phyloP scores from a whole-genome alignment of 768 basidiomycete genomes.

The Gautieria morchelliformis region DNA sequence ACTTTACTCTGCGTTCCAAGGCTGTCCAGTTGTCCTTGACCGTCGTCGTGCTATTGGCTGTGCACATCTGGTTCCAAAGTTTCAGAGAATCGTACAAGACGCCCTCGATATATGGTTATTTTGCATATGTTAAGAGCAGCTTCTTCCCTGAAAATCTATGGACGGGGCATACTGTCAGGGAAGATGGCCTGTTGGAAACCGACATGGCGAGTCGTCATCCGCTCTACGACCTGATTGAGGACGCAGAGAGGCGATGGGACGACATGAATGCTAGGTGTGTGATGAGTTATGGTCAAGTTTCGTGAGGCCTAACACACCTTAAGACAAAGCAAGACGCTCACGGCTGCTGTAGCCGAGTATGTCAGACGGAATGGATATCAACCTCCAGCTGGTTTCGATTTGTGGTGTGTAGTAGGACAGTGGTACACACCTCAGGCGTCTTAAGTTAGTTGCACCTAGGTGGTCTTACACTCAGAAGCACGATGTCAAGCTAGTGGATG shows the following conservation, averaged over 20 bases:
- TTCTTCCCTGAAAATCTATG: background rate
- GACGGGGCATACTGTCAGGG: constrained; percentile 11
- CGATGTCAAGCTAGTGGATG: constrained; percentile 41
- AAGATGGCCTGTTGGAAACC: constrained; percentile 27
- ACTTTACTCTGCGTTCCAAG: too few relatives aligned
- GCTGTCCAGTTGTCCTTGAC: too few relatives aligned
- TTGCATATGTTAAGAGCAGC: background rate
- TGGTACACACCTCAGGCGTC: background rate
- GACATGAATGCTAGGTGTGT: constrained; percentile 2
- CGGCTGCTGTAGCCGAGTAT: constrained; percentile 23
- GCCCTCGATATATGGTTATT: background rate
- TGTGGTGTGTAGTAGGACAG: constrained; percentile 14
- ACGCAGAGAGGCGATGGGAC: constrained; percentile 1
- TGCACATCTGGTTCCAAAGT: too few relatives aligned
- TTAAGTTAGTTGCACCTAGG: background rate
- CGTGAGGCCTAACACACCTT: too few relatives aligned
- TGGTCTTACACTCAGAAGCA: constrained; percentile 37
- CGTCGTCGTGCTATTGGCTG: too few relatives aligned
- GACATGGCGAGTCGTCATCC: constrained; percentile 32
- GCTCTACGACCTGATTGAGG: constrained; percentile 16
- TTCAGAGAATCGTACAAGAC: background rate
- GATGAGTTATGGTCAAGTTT: background rate
- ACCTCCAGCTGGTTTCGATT: constrained; percentile 23
- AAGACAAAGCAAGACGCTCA: constrained; percentile 22
- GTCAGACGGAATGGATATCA: constrained; percentile 11